Conservation (phyloP, 495 filamentous ascomycete species). For the Neurospora africana region DNA sequence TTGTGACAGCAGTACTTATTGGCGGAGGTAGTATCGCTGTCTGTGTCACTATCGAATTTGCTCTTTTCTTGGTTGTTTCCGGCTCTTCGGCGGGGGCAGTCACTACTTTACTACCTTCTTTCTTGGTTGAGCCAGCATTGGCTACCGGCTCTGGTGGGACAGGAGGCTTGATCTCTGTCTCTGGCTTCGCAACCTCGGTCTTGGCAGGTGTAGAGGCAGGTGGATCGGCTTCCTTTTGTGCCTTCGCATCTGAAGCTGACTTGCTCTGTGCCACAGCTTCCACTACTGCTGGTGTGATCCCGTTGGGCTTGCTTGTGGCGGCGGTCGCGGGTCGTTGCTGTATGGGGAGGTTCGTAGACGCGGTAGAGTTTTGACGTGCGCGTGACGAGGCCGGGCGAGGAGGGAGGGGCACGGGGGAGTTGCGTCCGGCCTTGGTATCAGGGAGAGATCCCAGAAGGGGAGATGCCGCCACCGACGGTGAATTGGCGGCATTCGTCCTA, state of each 20-base stretch:
- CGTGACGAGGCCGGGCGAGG: conserved; percentile 53
- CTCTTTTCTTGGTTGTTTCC: conserved; percentile 13
- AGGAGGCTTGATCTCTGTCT: conserved; percentile 10
- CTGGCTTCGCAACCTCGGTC: conserved; percentile 8
- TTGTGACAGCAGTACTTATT: conserved; percentile 28
- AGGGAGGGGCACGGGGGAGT: conserved; percentile 31
- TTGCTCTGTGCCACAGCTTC: conserved; percentile 17
- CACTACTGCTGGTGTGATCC: conserved; percentile 13
- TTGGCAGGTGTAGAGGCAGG: conserved; percentile 5
- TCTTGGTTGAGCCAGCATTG: conserved; percentile 14
- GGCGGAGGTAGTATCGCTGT: conserved; percentile 21
- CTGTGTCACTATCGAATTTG: conserved; percentile 22
- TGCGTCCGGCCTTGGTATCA: conserved; percentile 27
- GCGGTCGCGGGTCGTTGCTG: conserved; percentile 52
- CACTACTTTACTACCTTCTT: conserved; percentile 19
- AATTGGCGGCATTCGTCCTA: conserved; percentile 36
- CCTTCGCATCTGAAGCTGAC: conserved; percentile 21
- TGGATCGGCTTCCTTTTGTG: conserved; percentile 23
- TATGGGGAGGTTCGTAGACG: conserved; percentile 39
- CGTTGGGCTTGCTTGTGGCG: conserved; percentile 39
- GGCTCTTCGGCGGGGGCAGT: background rate
- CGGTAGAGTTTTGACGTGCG: conserved; percentile 56
- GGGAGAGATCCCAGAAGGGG: conserved; percentile 56
- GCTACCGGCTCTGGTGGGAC: conserved; percentile 10
- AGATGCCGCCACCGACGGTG: conserved; percentile 62